Percentiles rank a stretch among this genome's conserved stretches.
Conservation (phyloP, 2,329 filamentous ascomycete genomes). For the Lecanoromycetidae sp. region DNA sequence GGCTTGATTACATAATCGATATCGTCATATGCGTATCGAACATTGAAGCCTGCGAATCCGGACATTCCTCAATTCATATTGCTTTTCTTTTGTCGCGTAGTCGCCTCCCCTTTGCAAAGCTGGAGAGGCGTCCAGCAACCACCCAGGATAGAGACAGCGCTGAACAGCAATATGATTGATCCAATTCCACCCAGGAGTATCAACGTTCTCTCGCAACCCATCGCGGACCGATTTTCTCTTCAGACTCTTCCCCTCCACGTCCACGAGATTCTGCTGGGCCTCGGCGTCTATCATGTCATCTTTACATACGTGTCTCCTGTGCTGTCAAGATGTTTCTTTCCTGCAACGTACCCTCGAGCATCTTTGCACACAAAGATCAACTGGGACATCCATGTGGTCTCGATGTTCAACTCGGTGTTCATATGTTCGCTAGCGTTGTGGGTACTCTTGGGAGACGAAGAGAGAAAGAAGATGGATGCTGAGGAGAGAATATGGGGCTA, state of each 20-base stretch:
- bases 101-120: too few relatives aligned
- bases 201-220: conserved; percentile 35
- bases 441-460: conserved; percentile 44
- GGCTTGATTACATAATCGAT: too few relatives aligned
- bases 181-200: conserved; percentile 40
- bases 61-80: too few relatives aligned
- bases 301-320: conserved; percentile 42
- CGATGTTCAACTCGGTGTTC: conserved; percentile 46
- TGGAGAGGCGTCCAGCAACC: too few relatives aligned
- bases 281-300: conserved; percentile 44
- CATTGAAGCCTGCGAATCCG: too few relatives aligned
- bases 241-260: conserved; percentile 46
- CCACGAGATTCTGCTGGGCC: conserved; percentile 48
- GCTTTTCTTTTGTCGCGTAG: too few relatives aligned
- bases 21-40: too few relatives aligned
- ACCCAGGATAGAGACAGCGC: too few relatives aligned
- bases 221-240: conserved; percentile 39
- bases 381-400: conserved; percentile 56
- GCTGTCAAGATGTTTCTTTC: conserved; percentile 42
- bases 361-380: conserved; percentile 46
- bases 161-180: conserved; percentile 34
- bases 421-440: conserved; percentile 46
- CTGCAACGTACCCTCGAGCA: conserved; percentile 41
- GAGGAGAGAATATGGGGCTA: conserved; percentile 49
- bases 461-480: conserved; percentile 41